Evolutionary conservation across 176 grass and related monocot genomes (phyloP).

Genomic region (Chloris gayana): DNA sequence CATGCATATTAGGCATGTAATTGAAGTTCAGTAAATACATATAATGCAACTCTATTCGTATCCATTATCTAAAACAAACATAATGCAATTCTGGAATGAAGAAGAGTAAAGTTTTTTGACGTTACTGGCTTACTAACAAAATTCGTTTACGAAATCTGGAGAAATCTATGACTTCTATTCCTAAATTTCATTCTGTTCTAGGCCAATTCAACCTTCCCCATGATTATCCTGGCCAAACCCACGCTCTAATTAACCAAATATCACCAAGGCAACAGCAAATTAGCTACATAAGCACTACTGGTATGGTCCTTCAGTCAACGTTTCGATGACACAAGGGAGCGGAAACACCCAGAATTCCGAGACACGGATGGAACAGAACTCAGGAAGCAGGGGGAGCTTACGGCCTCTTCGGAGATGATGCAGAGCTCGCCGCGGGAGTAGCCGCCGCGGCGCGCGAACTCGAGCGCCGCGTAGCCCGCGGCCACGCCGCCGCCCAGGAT

Average conservation of each 20-base stretch:
- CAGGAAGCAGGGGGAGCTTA: not conserved
- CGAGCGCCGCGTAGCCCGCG: conserved; percentile 84
- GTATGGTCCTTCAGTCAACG: not conserved
- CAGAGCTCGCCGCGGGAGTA: conserved; percentile 66
- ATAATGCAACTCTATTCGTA: no score
- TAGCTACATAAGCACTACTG: not conserved
- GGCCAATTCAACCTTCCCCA: not conserved
- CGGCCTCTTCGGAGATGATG: conserved; percentile 93
- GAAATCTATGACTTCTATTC: not conserved
- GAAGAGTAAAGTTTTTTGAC: not conserved
- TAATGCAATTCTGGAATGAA: not conserved
- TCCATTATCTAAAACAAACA: no score
- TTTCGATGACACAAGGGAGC: no score
- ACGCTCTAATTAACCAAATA: conserved; percentile 7
- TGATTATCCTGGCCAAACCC: not conserved
- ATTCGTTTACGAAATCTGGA: conserved; percentile 8
- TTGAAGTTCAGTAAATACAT: not conserved
- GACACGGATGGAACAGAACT: not conserved
- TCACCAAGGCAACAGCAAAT: not conserved
- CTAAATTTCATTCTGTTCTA: not conserved
- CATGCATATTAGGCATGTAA: not conserved
- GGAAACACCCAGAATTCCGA: not conserved
- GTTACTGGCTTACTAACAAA: not conserved
- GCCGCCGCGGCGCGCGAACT: conserved; percentile 68
- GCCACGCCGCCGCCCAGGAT: conserved; percentile 94